Base-by-base conservation (phyloP, 257 asterid genomes). In the Solanum ossicruentum region DNA sequence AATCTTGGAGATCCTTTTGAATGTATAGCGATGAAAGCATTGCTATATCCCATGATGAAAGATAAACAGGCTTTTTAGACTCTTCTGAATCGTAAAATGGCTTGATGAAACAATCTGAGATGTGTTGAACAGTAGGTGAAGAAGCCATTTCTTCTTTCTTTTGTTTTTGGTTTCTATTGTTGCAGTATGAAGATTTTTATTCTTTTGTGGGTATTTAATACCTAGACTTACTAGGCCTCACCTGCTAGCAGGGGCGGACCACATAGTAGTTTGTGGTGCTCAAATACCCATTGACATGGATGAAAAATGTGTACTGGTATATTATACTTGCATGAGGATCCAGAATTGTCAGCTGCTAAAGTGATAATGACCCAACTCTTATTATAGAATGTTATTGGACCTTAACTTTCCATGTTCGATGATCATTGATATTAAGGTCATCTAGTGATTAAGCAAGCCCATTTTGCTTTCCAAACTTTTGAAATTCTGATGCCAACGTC, bases 401-500 rank as follows among this genome's bases (percentile, higher is more conserved):
- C 75, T 66, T 13, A 69, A 80, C 32, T 84, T 21, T 80, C 86
- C 84, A 90, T 84, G 67, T 65, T 66, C 79, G 87, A 84, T 57
- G 86, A 51, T 88, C 88, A 47, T 81, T 85, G 87, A 88, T 88
- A 80, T 89, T 91, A 82, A 91, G 89, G 84, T 73, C 86, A 82
- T 83, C 55, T 11, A 86, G 13, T 11, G 92, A 89, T 43, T 85
- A 87, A 43, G 90, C 84, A 79, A 78, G 82, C 58, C 86, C 84
- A 77, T 89, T 90, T 20, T 90, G 90, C 84, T 78, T 86, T 83
- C 86, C 88, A 66, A 87, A 84, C 73, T 88, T 91, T 88, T 87
- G 89, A 39, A 93, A 85, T 88, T 92, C 92, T 17, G 95, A 89
- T 90, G 92, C 95, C 87, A 93, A 63, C 41, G 90, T 89, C 89